phyloP scores from a whole-genome alignment of 495 filamentous ascomycete species.

The Hypoxylon rickii region DNA sequence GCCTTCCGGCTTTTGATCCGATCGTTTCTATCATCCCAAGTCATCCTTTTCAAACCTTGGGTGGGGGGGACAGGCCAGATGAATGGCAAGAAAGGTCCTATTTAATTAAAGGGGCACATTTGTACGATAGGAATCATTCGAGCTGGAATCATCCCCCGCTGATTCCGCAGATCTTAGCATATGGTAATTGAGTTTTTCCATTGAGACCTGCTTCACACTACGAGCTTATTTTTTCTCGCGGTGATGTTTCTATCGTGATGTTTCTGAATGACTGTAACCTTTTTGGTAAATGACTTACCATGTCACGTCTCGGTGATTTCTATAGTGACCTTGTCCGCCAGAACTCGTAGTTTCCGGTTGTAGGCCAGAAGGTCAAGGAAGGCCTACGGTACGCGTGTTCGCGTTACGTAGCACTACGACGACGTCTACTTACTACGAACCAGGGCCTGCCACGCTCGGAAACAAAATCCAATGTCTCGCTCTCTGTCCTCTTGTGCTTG shows the following conservation, averaged over 20 bases:
- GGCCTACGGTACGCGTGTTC: too few relatives aligned
- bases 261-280: not conserved
- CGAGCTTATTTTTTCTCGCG: not conserved
- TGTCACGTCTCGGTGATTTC: too few relatives aligned
- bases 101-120: slow-evolving; percentile 16
- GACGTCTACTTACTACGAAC: too few relatives aligned
- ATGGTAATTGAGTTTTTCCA: slow-evolving; percentile 30
- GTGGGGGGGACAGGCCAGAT: not conserved
- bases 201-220: slow-evolving; percentile 18
- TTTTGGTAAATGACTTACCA: not conserved
- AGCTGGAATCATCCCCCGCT: slow-evolving; percentile 14
- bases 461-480: too few relatives aligned
- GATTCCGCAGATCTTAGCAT: slow-evolving; percentile 27
- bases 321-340: too few relatives aligned
- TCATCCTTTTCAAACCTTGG: not conserved
- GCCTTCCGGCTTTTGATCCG: slow-evolving; percentile 31
- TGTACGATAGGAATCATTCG: slow-evolving; percentile 32
- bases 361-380: too few relatives aligned
- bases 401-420: too few relatives aligned
- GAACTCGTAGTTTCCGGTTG: too few relatives aligned
- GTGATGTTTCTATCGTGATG: not conserved
- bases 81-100: slow-evolving; percentile 19
- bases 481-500: too few relatives aligned
- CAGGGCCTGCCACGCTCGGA: too few relatives aligned
- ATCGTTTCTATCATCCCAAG: slow-evolving; percentile 4